phyloP scores from a whole-genome alignment of 2,329 filamentous ascomycete species.

The Hypocreales sp. region DNA sequence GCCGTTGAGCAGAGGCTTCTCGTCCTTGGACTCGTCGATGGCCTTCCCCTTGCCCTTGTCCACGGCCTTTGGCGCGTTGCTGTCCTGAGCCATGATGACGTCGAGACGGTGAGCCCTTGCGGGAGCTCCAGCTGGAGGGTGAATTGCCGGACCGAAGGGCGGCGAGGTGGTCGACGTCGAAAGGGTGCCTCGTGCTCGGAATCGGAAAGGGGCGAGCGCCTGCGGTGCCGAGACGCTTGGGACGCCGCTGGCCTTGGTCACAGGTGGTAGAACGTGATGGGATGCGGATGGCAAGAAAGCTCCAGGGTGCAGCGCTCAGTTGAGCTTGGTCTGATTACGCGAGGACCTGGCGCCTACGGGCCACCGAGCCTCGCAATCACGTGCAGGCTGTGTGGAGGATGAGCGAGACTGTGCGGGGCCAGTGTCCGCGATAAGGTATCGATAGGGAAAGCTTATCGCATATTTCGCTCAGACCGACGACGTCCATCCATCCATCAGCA shows the following conservation, averaged over 20 bases:
- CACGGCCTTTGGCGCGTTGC: constrained; percentile 65
- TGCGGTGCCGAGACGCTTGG: too few relatives aligned
- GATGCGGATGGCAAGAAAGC: constrained; percentile 20
- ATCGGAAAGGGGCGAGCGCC: too few relatives aligned
- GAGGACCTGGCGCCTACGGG: constrained; percentile 26
- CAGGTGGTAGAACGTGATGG: constrained; percentile 20
- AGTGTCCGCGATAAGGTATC: too few relatives aligned
- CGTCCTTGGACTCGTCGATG: constrained; percentile 53
- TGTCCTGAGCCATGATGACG: constrained; percentile 78
- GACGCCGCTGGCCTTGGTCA: neutral
- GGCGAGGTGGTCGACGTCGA: too few relatives aligned
- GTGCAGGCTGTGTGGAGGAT: too few relatives aligned
- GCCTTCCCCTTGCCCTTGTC: constrained; percentile 98
- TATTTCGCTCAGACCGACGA: too few relatives aligned
- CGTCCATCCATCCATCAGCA: too few relatives aligned
- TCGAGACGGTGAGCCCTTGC: constrained; percentile 13
- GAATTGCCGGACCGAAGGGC: constrained; percentile 2
- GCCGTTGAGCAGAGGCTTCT: constrained; percentile 53
- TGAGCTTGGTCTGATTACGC: constrained; percentile 29
- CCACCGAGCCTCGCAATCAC: constrained; percentile 3
- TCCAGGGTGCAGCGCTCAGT: too few relatives aligned
- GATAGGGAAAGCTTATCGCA: constrained; percentile 14
- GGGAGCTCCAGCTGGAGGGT: constrained; percentile 8
- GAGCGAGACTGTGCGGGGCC: too few relatives aligned
- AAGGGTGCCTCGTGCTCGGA: too few relatives aligned